Percentiles rank a stretch among this genome's conserved stretches.
Conservation (phyloP, 768 basidiomycete genomes). For the Collybia sordida region DNA sequence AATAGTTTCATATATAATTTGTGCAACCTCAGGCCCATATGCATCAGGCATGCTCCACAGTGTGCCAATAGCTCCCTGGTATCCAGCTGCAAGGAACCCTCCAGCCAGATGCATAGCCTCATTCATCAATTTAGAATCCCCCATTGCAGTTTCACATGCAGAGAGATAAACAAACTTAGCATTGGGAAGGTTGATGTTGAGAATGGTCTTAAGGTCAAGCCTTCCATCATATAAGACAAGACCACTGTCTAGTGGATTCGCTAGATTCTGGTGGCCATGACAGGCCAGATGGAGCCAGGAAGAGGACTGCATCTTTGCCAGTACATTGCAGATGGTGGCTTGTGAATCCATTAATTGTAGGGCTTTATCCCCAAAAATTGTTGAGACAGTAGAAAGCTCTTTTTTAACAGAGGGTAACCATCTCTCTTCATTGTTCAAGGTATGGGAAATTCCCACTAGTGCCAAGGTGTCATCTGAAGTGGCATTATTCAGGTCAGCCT, state of each 20-base stretch:
- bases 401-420: background rate
- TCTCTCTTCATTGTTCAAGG: slow-evolving; percentile 11
- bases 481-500: slow-evolving; percentile 17
- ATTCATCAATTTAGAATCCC: slow-evolving; percentile 15
- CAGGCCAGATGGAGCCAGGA: slow-evolving; percentile 31
- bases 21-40: slow-evolving; percentile 30
- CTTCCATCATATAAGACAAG: background rate
- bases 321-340: slow-evolving; percentile 6
- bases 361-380: background rate
- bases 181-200: slow-evolving; percentile 12
- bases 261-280: slow-evolving; percentile 24
- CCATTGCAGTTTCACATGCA: slow-evolving; percentile 34
- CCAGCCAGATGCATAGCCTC: slow-evolving; percentile 31
- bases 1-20: too few relatives aligned
- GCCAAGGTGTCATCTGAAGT: slow-evolving; percentile 19
- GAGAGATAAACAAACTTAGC: slow-evolving; percentile 27
- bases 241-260: background rate
- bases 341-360: background rate
- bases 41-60: too few relatives aligned
- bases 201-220: slow-evolving; percentile 10
- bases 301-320: slow-evolving; percentile 10
- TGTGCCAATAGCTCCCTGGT: slow-evolving; percentile 28
- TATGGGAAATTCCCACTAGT: too few relatives aligned
- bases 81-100: slow-evolving; percentile 27
- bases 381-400: slow-evolving; percentile 3